Conservation (phyloP, 1,139 yeast genomes). For the Magnusiomyces suaveolens region DNA sequence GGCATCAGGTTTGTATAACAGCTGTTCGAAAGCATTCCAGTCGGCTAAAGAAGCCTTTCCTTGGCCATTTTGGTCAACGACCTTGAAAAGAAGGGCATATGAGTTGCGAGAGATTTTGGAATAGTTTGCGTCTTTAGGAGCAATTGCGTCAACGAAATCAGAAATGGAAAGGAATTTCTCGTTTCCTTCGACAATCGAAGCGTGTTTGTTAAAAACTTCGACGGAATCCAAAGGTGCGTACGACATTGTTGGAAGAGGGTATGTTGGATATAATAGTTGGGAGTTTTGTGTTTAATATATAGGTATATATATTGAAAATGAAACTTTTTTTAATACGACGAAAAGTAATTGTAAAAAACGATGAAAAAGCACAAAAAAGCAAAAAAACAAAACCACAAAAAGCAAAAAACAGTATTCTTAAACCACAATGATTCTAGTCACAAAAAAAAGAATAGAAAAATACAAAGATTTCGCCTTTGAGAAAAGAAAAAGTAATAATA, state of each 20-base stretch:
- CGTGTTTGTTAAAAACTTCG: conserved; percentile 9
- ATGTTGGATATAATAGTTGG: not conserved
- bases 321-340: no score
- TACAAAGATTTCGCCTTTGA: no score
- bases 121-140: conserved; percentile 37
- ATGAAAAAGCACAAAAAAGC: no score
- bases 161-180: conserved; percentile 40
- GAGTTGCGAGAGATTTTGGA: conserved; percentile 36
- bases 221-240: conserved; percentile 9
- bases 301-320: no score
- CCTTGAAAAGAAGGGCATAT: conserved; percentile 37
- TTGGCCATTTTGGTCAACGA: conserved; percentile 32
- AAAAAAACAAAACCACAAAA: no score
- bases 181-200: conserved; percentile 26
- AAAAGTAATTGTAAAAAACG: no score
- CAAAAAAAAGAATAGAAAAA: no score
- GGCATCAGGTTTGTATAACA: conserved; percentile 39
- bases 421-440: no score
- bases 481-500: no score
- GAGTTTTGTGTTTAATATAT: not conserved
- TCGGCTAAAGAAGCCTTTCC: conserved; percentile 34
- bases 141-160: conserved; percentile 36
- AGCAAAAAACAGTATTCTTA: no score
- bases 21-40: conserved; percentile 35
- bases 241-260: not conserved